A percentile compares a stretch with the other conserved stretches of the same genome.
Conservation (phyloP, 768 basidiomycete species). For the Hydnum rufescens region DNA sequence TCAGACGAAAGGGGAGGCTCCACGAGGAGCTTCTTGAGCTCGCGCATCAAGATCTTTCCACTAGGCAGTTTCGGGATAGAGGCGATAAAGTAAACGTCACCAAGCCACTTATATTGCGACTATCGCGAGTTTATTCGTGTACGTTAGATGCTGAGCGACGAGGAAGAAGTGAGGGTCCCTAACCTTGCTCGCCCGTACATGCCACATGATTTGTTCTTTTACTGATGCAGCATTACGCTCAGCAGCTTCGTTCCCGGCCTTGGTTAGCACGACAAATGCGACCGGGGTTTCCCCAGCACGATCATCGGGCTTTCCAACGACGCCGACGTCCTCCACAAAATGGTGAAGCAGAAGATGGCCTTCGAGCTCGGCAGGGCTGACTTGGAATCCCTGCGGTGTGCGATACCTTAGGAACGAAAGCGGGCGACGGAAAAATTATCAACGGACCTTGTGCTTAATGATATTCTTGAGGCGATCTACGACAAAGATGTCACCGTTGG, state of each 20-base stretch:
- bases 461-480: conserved; percentile 40
- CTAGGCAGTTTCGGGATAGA: conserved; percentile 43
- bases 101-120: conserved; percentile 37
- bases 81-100: conserved; percentile 36
- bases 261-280: conserved; percentile 39
- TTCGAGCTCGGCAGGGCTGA: conserved; percentile 34
- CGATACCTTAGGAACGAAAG: conserved; percentile 8
- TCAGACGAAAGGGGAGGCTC: too few relatives aligned
- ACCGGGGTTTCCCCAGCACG: conserved; percentile 48
- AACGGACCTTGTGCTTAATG: conserved; percentile 25
- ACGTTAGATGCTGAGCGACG: neutral
- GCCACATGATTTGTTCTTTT: conserved; percentile 32
- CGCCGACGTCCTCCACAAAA: conserved; percentile 38
- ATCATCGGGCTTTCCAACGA: conserved; percentile 48
- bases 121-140: conserved; percentile 18
- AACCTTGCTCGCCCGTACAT: neutral
- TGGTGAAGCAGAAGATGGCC: conserved; percentile 38
- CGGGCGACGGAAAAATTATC: neutral
- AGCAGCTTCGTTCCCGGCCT: conserved; percentile 22
- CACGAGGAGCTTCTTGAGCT: neutral
- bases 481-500: conserved; percentile 37
- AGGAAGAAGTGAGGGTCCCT: neutral
- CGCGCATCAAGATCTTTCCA: conserved; percentile 19
- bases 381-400: conserved; percentile 35
- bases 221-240: conserved; percentile 21